Evolutionary conservation across 2,329 filamentous ascomycete species (phyloP), one percentile per base, ranked within the genome.

Genomic region (Colletotrichum sidae): DNA sequence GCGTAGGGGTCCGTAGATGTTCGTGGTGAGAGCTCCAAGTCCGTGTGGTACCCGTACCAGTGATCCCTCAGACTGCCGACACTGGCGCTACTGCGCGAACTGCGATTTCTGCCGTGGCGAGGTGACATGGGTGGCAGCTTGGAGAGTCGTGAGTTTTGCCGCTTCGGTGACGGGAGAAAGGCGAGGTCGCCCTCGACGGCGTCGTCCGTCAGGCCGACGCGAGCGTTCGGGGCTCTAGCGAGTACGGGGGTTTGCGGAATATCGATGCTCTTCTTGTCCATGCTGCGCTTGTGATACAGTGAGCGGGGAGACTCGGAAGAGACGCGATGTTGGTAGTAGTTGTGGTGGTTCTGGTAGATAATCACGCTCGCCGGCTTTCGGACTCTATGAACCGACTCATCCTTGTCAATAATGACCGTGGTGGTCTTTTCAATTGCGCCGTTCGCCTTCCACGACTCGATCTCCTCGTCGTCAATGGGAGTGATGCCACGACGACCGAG

Each of bases 391-490:
- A 73, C 76, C 8, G 80, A 80, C n/a, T 73, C 67, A 47, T 78
- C 76, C 62, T 77, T 78, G 38, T 70, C 72, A 62, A 60, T 42
- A 17, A 63, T 25, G 4, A 59, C 77, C 74, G 46, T 68, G 60
- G 67, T 68, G 11, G 70, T 69, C 72, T 78, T 76, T 69, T 78
- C 73, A 45, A 70, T 55, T 44, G 71, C 51, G 10, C 58, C 54
- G 13, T 55, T 69, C 35, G 77, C 76, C 71, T 86, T 88, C 88
- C 88, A 90, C 4, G 86, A 88, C 69, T 86, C 86, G 64, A 90
- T 90, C 73, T 90, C 88, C 65, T 89, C 87, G 70, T 90, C 88
- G 67, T 85, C 83, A 65, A 90, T 88, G 11, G 88, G 88, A 0
- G 86, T 86, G 49, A 86, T 85, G 52, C 85, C 86, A 15, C 62